Base-by-base conservation (phyloP, 352 stramenopile species). In the Phytophthora constricta region DNA sequence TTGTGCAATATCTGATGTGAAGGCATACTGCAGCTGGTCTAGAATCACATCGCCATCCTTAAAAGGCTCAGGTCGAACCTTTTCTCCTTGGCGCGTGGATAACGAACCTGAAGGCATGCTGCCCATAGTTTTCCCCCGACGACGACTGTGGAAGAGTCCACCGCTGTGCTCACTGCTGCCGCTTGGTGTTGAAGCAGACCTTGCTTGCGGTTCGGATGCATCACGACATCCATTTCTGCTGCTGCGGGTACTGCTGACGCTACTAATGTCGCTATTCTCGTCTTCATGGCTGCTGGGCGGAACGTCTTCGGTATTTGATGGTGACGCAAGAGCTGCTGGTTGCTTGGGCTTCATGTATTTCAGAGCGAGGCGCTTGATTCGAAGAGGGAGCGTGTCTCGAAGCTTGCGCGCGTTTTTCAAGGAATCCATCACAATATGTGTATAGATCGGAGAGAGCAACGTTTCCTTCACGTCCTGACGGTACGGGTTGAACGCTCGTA, bases 401-500 rank as follows among this genome's bases (percentile, higher is more conserved):
- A 91, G 17, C 5, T 90, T 61, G 2, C 75, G 68, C 9, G 80
- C 79, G 33, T 75, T 86, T 26, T 72, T 72, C n/a, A 91, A 41
- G 7, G 84, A 92, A 33, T 84, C 69, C 10, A 80, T 62, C 42
- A 74, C 79, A 22, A 95, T 83, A 54, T 95, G 86, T 2, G 67
- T 79, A 51, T 95, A 95, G n/a, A 82, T 71, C 11, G 86, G 69
- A 25, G 86, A 95, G 49, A 81, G 81, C 45, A 70, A n/a, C 17
- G 65, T 66, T 42, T 80, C 68, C 17, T 77, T 70, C 2, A 59
- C 53, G 45, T 90, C 77, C 56, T 65, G 61, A 3, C 84, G 84
- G 52, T 95, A 95, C 55, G 87, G 87, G 47, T 95, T 95, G 62
- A 82, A 95, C n/a, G 84, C 79, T 11, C 87, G 85, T 37, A 95